Percentiles rank a stretch among this genome's conserved stretches.
Conservation (phyloP, 345 rosid species). For the Populus davidiana region DNA sequence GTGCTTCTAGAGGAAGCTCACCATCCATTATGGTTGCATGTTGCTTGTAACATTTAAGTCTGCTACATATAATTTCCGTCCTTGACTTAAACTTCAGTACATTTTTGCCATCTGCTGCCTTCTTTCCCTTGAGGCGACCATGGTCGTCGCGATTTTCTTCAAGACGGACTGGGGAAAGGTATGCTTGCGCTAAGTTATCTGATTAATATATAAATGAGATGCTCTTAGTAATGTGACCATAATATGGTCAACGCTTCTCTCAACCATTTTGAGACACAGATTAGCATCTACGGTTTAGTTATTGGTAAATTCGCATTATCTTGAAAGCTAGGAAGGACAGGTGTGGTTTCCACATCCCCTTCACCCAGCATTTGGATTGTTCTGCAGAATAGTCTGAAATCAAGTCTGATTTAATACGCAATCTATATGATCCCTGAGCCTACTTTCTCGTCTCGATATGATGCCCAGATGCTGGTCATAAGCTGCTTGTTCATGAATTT, state of each 20-base stretch:
- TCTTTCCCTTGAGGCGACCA: constrained; percentile 35
- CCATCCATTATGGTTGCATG: neutral
- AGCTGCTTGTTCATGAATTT: neutral
- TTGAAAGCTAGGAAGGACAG: neutral
- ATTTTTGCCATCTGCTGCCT: constrained; percentile 36
- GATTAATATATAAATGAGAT: neutral
- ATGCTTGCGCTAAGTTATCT: constrained; percentile 15
- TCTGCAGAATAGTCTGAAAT: neutral
- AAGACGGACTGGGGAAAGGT: constrained; percentile 44
- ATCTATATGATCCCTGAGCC: neutral
- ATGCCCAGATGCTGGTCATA: neutral
- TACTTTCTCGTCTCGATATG: too few species aligned
- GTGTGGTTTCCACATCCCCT: neutral
- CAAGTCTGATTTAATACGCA: neutral
- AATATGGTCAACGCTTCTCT: neutral
- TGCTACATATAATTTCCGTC: constrained; percentile 2
- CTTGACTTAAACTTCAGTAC: constrained; percentile 38
- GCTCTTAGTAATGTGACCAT: neutral
- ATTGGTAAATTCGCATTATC: neutral
- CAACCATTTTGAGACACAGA: neutral
- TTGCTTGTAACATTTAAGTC: neutral
- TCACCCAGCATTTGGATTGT: neutral
- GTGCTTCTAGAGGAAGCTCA: neutral
- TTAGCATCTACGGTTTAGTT: neutral
- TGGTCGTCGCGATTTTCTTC: constrained; percentile 43